Evolutionary conservation across 495 filamentous ascomycete genomes (phyloP), one percentile per base, ranked within the genome.

Genomic region (Lepidopterella palustris): DNA sequence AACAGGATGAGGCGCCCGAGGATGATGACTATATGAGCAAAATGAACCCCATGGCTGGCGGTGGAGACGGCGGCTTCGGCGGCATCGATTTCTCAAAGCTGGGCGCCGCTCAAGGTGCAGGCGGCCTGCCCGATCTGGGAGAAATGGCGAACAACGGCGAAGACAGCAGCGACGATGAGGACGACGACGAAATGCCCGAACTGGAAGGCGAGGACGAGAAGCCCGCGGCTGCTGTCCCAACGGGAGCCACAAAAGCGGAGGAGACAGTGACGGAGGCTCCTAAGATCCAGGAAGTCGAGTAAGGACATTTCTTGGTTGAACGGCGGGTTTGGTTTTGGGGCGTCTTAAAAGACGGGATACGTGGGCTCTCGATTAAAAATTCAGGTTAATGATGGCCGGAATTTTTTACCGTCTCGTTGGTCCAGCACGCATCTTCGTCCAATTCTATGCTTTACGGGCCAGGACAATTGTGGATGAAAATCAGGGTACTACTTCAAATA

Each of bases 1-100:
- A 98, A 81, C 93, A 98, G 78, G 88, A 97, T 68, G 90, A 87
- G 68, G 85, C 77, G 18, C 76, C 80, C 23, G 92, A 96, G 35
- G 90, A 96, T 29, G 90, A 95, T 71, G 73, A 74, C 65, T 82
- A 80, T 63, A 81, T 81, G 67, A 78, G 77, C 71, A 79, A 81
- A 72, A 84, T 92, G 72, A 86, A 80, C 61, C 84, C 85, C 61
- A 81, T 88, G 68, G 87, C 80, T 28, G 73, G 68, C 49, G 75
- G 72, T 64, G 75, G 75, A 58, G 79, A 79, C 54, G 81, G 78
- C 54, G 84, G 85, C 70, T 85, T 88, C 59, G 80, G 82, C 56
- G 82, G 83, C 31, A 84, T 89, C 72, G 88, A 96, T 74, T 95
- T 96, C 85, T 93, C 88, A 68, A 96, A 95, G 79, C 87, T 96